Evolutionary conservation across 768 basidiomycete species (phyloP), one percentile per base, ranked within the genome.

Genomic region (Amanita exitialis): DNA sequence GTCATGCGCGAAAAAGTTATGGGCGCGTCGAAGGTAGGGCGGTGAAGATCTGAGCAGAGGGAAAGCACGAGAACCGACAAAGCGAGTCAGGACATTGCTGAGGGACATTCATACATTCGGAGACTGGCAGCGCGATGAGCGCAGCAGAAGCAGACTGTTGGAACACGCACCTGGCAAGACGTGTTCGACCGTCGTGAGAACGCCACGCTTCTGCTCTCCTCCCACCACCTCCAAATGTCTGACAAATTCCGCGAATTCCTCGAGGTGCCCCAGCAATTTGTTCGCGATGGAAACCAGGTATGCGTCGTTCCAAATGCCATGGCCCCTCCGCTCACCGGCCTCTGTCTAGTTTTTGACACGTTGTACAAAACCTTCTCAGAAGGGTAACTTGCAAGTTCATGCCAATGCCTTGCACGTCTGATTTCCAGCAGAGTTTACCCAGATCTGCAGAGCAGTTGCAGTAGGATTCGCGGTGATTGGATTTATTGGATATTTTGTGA

Each of bases 381-480:
- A 90, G 74, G 96, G 96, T 96, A 28, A 49, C 69, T 39, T 6
- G 32, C n/a, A 27, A 34, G 6, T 10, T 10, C 27, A 21, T n/a
- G 28, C 25, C 15, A 13, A n/a, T 10, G 10, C 1, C 12, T 4
- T 41, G 15, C 18, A 37, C 44, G 28, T 25, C 12, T 44, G 27
- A 44, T 44, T 16, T 38, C n/a, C 5, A 55, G 16, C 66, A 99
- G 96, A 99, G 66, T 99, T 94, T 69, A 58, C 80, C 37, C 91
- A 95, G 65, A 94, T 99, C 57, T 98, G 86, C 73, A 86, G 83
- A 65, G 96, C 96, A 30, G 92, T 99, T 49, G 93, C 93, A 2
- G 84, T 98, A 54, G 96, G 96, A 12, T 99, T 99, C 62, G 91
- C 86, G 46, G 90, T 99, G 58, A 98, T 98, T 94, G 96, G 96